Conservation (phyloP, 257 asterid genomes). For the Gardenia jasminoides region DNA sequence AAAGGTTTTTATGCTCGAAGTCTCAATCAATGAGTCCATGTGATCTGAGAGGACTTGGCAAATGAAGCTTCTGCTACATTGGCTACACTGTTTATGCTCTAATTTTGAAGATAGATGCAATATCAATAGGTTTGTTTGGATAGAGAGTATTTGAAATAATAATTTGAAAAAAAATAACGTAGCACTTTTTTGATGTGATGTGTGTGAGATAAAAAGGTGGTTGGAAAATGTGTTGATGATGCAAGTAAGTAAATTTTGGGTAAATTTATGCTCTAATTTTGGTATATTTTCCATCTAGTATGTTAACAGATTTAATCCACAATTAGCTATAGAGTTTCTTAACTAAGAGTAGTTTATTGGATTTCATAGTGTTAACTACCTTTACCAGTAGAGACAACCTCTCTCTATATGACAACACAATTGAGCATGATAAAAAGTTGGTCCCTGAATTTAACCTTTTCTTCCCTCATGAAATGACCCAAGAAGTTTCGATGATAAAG, state of each 20-base stretch:
- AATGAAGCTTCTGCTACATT: background rate
- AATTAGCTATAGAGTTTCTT: background rate
- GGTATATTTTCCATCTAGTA: background rate
- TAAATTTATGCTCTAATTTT: no score
- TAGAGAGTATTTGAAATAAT: no score
- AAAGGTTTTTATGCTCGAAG: background rate
- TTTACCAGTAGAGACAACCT: background rate
- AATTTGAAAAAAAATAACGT: no score
- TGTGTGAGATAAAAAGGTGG: no score
- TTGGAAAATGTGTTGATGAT: no score
- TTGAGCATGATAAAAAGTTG: background rate
- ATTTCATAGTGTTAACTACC: background rate
- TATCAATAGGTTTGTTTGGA: no score
- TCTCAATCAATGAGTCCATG: conserved; percentile 14
- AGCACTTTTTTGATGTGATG: no score
- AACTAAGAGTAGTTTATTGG: background rate
- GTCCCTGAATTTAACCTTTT: background rate
- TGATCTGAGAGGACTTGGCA: background rate
- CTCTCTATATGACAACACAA: background rate
- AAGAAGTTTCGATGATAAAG: background rate
- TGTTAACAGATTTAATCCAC: background rate
- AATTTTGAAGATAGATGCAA: background rate
- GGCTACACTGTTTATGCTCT: background rate
- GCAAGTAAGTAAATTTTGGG: no score
- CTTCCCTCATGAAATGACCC: background rate